Evolutionary conservation across 805 yeast species (phyloP).

Genomic region (Sungouiozyma intestinalis): DNA sequence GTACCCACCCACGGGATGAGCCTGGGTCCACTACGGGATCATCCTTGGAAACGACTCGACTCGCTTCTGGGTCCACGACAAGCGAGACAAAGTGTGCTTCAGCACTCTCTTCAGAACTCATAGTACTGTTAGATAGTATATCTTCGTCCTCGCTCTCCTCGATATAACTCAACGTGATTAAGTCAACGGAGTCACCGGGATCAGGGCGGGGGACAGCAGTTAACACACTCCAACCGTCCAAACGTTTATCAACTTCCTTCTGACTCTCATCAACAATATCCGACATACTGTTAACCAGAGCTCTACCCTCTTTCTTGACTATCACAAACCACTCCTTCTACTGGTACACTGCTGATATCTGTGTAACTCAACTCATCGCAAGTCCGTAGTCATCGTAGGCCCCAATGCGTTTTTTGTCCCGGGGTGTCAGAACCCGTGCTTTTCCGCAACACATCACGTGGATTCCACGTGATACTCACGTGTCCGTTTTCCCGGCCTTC

Average conservation of each 20-base stretch:
- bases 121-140: slow-evolving; percentile 14
- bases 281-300: too few species aligned
- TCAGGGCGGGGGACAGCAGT: not conserved
- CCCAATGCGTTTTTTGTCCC: too few species aligned
- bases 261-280: too few species aligned
- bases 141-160: slow-evolving; percentile 9
- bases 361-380: too few species aligned
- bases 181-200: not conserved
- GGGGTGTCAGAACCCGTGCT: not conserved
- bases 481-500: not conserved
- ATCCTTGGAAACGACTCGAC: not conserved
- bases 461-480: not conserved
- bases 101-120: slow-evolving; percentile 5
- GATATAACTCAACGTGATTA: not conserved
- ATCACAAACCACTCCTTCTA: too few species aligned
- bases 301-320: too few species aligned
- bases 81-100: slow-evolving; percentile 1
- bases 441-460: not conserved
- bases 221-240: not conserved
- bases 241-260: too few species aligned
- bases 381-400: not conserved
- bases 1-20: not conserved
- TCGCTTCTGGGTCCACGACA: not conserved
- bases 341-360: too few species aligned
- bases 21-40: not conserved